Base-by-base conservation (phyloP, 2,329 filamentous ascomycete species). In the Hymenotorrendiella dingleyae region DNA sequence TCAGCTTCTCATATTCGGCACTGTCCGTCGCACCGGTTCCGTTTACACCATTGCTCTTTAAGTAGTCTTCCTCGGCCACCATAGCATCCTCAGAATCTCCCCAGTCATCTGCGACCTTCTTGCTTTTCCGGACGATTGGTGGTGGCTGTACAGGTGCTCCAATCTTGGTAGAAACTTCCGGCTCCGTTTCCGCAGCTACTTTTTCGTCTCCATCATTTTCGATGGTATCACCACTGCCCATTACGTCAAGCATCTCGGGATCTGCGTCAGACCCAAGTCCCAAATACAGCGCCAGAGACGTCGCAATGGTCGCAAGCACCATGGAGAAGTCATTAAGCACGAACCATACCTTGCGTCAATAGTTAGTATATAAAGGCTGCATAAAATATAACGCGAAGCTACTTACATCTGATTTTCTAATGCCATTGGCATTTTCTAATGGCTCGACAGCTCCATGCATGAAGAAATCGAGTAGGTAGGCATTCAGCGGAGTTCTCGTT, bases 381-480 rank as follows among this genome's bases (percentile, higher is more conserved):
- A 20, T 33, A 10, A 17, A 20, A 16, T n/a, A 11, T 3, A n/a
- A 33, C 5, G n/a, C n/a, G n/a, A n/a, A n/a, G 6, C 27, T 12
- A 47, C 51, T 52, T 49, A 55, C 56, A 35, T 88, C 82, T 4
- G 76, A 74, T 1, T 67, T 64, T 33, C 75, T 76, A 56, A 91
- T 80, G 3, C 73, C 70, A 57, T 91, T 90, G 22, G 79, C 82
- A 0, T 62, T 64, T 10, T 76, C 73, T 2, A 90, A 64, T 0
- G 78, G 73, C 1, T 68, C 58, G 17, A 80, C 60, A 55, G 82
- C 76, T 3, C 84, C 84, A 53, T 90, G 80, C 61, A 79, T 84
- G 70, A 78, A 89, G 63, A 89, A 91, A 60, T 90, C 83, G 46
- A 82, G 78, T 1, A 90, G 64, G 55, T 85, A 85, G 0, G 80